These are phyloP conservation scores for Cytospora mali DNA, from an alignment of 2,329 filamentous ascomycete species.

Conservation along the genomic window DNA sequence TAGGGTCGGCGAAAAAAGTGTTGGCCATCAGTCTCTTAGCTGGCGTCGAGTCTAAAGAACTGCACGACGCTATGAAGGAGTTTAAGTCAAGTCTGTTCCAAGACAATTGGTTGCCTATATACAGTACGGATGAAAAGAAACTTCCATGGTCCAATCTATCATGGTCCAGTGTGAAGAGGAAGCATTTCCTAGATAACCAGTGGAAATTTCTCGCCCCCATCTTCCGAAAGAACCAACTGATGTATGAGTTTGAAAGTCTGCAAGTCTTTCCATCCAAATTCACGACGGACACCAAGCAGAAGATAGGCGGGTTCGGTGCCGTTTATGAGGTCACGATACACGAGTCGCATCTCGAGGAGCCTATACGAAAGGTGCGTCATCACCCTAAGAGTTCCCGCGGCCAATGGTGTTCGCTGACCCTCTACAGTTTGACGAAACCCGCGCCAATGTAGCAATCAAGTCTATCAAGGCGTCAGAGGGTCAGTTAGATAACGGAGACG, in stretches of 20 bases:
- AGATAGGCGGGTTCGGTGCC: background rate
- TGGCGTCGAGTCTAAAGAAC: background rate
- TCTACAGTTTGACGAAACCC: conserved; percentile 1
- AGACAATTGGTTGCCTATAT: background rate
- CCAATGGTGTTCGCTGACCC: background rate
- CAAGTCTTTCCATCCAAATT: background rate
- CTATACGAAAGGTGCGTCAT: background rate
- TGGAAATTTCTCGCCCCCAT: conserved; percentile 4
- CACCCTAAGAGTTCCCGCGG: background rate
- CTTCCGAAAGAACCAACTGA: background rate
- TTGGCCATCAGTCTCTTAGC: background rate
- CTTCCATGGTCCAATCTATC: background rate
- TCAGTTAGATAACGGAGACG: background rate
- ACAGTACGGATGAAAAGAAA: background rate
- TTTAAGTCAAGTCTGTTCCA: background rate
- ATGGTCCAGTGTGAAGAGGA: background rate
- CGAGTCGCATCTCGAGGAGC: conserved; percentile 1
- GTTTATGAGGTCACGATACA: conserved; percentile 14
- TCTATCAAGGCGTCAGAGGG: background rate
- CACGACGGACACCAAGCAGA: background rate
- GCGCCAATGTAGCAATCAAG: conserved; percentile 8
- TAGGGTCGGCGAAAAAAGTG: background rate
- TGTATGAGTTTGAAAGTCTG: background rate
- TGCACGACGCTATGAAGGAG: background rate
- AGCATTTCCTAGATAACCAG: background rate